These are phyloP conservation scores for Oryza australiensis DNA, from an alignment of 176 grass and related monocot species.

Conservation along the genomic window DNA sequence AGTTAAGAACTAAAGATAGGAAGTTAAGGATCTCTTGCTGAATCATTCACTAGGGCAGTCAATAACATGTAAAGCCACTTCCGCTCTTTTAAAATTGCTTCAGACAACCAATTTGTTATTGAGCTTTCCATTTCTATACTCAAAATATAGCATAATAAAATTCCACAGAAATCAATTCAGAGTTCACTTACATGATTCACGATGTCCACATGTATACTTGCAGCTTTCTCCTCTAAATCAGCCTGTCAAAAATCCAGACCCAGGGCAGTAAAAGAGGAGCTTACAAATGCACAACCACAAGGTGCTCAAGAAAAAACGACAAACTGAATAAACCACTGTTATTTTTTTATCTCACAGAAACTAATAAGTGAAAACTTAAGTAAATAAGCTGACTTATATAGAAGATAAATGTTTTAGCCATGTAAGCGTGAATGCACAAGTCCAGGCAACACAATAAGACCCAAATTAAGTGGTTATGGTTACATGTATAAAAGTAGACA, in stretches of 20 bases:
- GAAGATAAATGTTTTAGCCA: background rate
- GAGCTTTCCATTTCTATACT: constrained; percentile 15
- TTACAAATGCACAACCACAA: background rate
- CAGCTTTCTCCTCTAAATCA: constrained; percentile 69
- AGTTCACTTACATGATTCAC: constrained; percentile 76
- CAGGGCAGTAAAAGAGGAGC: constrained; percentile 16
- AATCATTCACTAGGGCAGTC: background rate
- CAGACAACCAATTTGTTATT: constrained; percentile 25
- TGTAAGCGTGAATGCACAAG: constrained; percentile 1
- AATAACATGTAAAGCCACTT: background rate
- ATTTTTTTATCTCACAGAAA: constrained; percentile 20
- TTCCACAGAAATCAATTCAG: constrained; percentile 7
- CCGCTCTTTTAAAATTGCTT: constrained; percentile 8
- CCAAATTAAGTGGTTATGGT: background rate
- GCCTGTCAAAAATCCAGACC: constrained; percentile 54
- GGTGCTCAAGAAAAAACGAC: constrained; percentile 9
- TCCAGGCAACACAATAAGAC: background rate
- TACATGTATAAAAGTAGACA: constrained; percentile 4
- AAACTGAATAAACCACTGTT: background rate
- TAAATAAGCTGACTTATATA: constrained; percentile 15
- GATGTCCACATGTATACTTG: constrained; percentile 61
- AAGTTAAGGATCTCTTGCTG: constrained; percentile 20
- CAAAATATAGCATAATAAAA: constrained; percentile 17
- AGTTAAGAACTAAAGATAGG: background rate
- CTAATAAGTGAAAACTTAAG: constrained; percentile 6